Conservation (phyloP, 2,329 filamentous ascomycete genomes). For the Pseudonectria foliicola region DNA sequence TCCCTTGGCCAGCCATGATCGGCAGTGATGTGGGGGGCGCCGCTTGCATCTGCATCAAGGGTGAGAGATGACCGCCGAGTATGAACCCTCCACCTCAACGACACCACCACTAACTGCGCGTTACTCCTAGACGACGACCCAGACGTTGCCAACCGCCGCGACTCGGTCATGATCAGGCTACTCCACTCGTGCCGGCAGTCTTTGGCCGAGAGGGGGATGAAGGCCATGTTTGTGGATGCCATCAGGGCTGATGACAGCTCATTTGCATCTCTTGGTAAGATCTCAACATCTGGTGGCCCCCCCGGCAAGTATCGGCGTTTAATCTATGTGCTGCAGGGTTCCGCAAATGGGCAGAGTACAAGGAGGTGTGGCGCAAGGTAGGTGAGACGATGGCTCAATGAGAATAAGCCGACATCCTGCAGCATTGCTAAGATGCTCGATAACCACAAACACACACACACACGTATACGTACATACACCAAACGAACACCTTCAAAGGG, state of each 20-base stretch:
- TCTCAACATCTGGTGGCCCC: no score
- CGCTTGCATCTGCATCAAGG: conserved; percentile 52
- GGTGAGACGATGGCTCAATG: conserved; percentile 5
- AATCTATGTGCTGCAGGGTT: conserved; percentile 37
- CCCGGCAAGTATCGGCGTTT: no score
- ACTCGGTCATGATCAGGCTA: conserved; percentile 45
- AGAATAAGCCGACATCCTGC: no score
- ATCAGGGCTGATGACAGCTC: conserved; percentile 43
- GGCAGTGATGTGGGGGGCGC: conserved; percentile 48
- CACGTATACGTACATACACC: no score
- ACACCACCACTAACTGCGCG: conserved; percentile 4
- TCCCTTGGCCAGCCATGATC: conserved; percentile 49
- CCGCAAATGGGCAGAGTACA: conserved; percentile 51
- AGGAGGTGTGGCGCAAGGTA: conserved; percentile 45
- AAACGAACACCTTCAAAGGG: no score
- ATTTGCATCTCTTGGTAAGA: conserved; percentile 46
- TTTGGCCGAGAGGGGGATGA: conserved; percentile 43
- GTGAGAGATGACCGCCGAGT: conserved; percentile 31
- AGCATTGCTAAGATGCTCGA: no score
- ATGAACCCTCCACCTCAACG: not conserved
- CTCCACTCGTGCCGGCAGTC: conserved; percentile 44
- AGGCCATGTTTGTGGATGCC: conserved; percentile 48
- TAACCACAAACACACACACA: no score
- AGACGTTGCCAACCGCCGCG: conserved; percentile 35
- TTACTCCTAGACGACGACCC: conserved; percentile 34